A percentile compares a stretch with the other conserved stretches of the same genome.
These are phyloP conservation scores for Macaranga tanarius DNA, from an alignment of 441 rosid genomes.

Conservation along the genomic window DNA sequence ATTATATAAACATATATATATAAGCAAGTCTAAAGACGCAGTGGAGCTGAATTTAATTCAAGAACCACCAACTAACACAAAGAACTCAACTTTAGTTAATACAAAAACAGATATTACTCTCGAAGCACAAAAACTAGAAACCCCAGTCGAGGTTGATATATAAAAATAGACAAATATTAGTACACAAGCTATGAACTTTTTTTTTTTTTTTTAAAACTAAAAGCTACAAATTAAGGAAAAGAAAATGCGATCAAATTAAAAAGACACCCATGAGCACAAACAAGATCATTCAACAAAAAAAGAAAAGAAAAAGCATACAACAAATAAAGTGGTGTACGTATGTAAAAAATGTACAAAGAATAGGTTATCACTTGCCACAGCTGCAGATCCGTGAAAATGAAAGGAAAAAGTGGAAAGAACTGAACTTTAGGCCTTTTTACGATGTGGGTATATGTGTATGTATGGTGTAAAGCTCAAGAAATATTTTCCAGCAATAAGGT, in stretches of 20 bases:
- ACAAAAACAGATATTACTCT: background rate
- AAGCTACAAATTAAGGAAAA: background rate
- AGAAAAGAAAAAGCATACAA: background rate
- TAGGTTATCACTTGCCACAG: background rate
- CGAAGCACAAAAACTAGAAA: background rate
- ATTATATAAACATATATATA: background rate
- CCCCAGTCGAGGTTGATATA: background rate
- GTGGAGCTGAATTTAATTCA: background rate
- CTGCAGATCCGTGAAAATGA: conserved; percentile 21
- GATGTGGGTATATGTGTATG: background rate
- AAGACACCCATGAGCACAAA: background rate
- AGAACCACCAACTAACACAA: background rate
- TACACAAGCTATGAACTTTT: background rate
- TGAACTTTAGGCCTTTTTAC: background rate
- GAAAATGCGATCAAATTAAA: background rate
- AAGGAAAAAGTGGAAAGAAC: background rate
- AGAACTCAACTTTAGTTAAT: background rate
- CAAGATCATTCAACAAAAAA: background rate
- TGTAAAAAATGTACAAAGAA: conserved; percentile 1
- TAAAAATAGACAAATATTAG: conserved; percentile 6
- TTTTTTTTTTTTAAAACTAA: no score
- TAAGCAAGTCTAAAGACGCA: background rate
- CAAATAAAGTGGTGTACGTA: background rate
- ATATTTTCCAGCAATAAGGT: background rate
- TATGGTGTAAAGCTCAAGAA: background rate